phyloP scores from a whole-genome alignment of 2,329 filamentous ascomycete species.

The Amauroascus niger region DNA sequence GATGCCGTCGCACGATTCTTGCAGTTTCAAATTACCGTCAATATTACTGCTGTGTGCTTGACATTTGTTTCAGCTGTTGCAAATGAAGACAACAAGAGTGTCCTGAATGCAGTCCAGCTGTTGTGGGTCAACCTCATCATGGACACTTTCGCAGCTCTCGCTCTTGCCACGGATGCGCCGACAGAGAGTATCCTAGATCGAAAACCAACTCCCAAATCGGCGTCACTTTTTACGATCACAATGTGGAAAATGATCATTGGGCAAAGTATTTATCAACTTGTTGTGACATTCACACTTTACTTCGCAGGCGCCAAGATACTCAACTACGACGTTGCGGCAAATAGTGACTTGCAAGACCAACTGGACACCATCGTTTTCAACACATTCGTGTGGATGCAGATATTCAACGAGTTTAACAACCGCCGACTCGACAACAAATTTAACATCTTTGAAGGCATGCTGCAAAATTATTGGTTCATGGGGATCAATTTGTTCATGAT shows the following conservation, averaged over 20 bases:
- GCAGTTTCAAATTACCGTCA: constrained; percentile 63
- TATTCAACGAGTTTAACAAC: constrained; percentile 98
- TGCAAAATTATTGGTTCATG: constrained; percentile 80
- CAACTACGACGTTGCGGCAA: constrained; percentile 42
- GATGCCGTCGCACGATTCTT: constrained; percentile 60
- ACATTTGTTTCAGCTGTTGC: constrained; percentile 82
- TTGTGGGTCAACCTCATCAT: constrained; percentile 97
- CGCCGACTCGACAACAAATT: constrained; percentile 87
- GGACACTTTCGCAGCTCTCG: constrained; percentile 86
- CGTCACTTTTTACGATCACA: constrained; percentile 68
- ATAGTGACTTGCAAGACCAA: constrained; percentile 40
- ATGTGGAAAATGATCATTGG: constrained; percentile 99
- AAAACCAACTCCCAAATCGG: constrained; percentile 65
- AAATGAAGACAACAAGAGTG: constrained; percentile 57
- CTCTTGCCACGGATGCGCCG: constrained; percentile 82
- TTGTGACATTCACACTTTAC: constrained; percentile 68
- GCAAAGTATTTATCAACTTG: constrained; percentile 79
- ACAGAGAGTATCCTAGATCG: constrained; percentile 69
- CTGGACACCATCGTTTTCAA: constrained; percentile 86
- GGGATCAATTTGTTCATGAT: constrained; percentile 79
- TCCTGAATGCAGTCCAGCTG: constrained; percentile 80
- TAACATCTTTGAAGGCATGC: constrained; percentile 88
- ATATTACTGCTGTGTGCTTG: constrained; percentile 78
- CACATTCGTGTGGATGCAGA: constrained; percentile 99
- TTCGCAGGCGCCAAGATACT: constrained; percentile 59